phyloP scores from a whole-genome alignment of 2,329 filamentous ascomycete species.

The Cordyceps cateniannulata region DNA sequence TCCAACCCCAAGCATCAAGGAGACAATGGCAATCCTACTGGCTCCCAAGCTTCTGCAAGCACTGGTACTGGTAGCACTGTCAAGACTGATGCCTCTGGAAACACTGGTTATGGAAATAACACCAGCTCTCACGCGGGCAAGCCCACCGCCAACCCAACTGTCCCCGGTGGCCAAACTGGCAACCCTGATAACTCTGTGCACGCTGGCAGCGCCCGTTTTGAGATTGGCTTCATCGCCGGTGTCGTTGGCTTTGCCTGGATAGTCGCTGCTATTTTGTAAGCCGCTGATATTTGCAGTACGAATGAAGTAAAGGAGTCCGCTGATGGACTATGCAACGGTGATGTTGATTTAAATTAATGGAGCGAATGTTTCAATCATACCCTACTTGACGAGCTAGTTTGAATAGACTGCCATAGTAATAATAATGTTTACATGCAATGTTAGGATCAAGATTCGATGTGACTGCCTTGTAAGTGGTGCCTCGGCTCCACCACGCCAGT shows the following conservation, averaged over 20 bases:
- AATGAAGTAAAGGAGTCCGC: neutral
- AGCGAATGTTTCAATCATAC: neutral
- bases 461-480: neutral
- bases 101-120: neutral
- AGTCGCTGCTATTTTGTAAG: conserved; percentile 17
- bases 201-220: conserved; percentile 21
- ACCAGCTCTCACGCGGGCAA: neutral
- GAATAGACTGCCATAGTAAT: conserved; percentile 1
- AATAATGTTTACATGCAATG: neutral
- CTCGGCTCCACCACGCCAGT: neutral
- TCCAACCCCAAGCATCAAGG: neutral
- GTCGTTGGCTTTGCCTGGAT: conserved; percentile 21
- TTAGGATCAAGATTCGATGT: too few species aligned
- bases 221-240: conserved; percentile 21
- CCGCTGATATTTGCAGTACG: too few species aligned
- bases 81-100: neutral
- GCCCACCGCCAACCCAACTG: neutral
- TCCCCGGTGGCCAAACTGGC: neutral
- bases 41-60: neutral
- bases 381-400: neutral
- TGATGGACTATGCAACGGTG: neutral
- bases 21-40: neutral
- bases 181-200: conserved; percentile 8
- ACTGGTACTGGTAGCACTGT: neutral
- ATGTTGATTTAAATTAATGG: neutral